Percentiles rank a stretch among this genome's conserved stretches.
Evolutionary conservation across 2,329 filamentous ascomycete species (phyloP).

Genomic region (Lasiodiplodia citricola): DNA sequence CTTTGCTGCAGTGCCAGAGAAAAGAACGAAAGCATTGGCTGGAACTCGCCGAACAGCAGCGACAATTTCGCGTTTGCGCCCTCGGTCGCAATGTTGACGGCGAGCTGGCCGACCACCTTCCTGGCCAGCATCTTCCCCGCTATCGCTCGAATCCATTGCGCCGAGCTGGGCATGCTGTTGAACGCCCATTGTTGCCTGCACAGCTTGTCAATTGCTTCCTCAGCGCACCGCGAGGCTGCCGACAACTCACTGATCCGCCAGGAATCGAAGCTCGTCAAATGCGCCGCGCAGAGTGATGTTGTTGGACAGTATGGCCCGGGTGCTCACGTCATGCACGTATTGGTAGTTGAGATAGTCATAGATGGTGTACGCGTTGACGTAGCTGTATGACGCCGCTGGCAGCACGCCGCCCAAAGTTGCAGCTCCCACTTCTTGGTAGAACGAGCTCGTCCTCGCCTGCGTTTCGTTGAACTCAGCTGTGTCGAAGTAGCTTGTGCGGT

Average conservation of each 20-base stretch:
- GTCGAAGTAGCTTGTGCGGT: constrained; percentile 44
- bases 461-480: constrained; percentile 50
- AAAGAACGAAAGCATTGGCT: constrained; percentile 59
- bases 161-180: constrained; percentile 36
- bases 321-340: constrained; percentile 56
- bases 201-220: background rate
- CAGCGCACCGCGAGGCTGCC: no score
- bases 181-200: constrained; percentile 52
- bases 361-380: constrained; percentile 59
- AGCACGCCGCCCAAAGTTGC: constrained; percentile 52
- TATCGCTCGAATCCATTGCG: constrained; percentile 44
- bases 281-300: constrained; percentile 30
- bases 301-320: constrained; percentile 41
- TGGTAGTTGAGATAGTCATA: constrained; percentile 63
- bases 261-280: constrained; percentile 33
- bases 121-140: constrained; percentile 44
- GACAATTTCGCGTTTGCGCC: constrained; percentile 41
- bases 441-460: constrained; percentile 41
- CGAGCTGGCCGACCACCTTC: constrained; percentile 41
- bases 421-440: constrained; percentile 55
- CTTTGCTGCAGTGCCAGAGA: constrained; percentile 42
- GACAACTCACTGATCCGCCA: constrained; percentile 32
- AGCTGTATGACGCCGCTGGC: constrained; percentile 48
- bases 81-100: constrained; percentile 35
- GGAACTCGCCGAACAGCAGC: constrained; percentile 55